A percentile compares a stretch with the other conserved stretches of the same genome.
phyloP scores from a whole-genome alignment of 208 protist species.

The Acanthamoeba triangularis region DNA sequence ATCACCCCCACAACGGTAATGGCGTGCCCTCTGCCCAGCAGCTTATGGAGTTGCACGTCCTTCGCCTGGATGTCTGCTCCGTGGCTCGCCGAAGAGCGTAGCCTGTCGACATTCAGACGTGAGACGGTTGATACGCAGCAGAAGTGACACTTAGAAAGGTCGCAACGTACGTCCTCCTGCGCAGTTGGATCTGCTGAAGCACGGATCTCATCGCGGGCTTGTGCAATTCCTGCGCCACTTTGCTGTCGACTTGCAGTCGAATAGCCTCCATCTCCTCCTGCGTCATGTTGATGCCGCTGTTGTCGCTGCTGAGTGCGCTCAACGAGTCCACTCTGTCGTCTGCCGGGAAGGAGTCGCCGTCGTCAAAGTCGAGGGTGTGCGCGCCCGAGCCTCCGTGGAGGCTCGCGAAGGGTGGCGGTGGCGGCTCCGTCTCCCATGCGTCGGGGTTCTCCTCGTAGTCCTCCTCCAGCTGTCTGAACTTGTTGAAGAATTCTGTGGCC shows the following conservation, averaged over 20 bases:
- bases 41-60: slow-evolving; percentile 59
- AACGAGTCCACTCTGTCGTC: not conserved
- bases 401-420: not conserved
- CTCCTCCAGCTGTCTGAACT: slow-evolving; percentile 6
- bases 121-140: not conserved
- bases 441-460: slow-evolving; percentile 47
- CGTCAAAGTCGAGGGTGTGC: not conserved
- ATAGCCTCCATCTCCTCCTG: slow-evolving; percentile 62
- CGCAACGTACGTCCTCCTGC: not conserved
- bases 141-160: not conserved
- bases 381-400: not conserved
- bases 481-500: not conserved
- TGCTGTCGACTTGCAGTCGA: slow-evolving; percentile 42
- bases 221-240: slow-evolving; percentile 61
- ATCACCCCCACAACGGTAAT: not conserved
- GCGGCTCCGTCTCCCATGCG: slow-evolving; percentile 1
- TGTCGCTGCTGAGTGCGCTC: not conserved
- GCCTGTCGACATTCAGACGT: not conserved
- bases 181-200: slow-evolving; percentile 52
- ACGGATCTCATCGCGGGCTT: slow-evolving; percentile 59
- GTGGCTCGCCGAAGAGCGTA: not conserved
- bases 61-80: slow-evolving; percentile 56
- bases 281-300: slow-evolving; percentile 5
- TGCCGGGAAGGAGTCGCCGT: not conserved
- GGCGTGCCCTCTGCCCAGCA: slow-evolving; percentile 37